phyloP scores from a whole-genome alignment of 805 yeast species.

The Pichia ethanolica region DNA sequence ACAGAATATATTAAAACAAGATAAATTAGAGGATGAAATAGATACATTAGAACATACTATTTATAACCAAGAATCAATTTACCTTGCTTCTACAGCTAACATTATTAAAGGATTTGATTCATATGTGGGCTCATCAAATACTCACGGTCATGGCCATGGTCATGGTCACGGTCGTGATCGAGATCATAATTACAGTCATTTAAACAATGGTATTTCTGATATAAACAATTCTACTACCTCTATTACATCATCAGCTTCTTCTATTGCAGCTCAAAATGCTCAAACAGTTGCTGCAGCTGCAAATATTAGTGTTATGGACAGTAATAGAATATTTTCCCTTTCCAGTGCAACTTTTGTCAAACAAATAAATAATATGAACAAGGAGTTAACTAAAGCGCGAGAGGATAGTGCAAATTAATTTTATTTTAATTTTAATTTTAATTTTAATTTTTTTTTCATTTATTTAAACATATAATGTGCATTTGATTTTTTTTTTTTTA shows the following conservation, averaged over 20 bases:
- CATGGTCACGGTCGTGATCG: background rate
- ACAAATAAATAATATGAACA: background rate
- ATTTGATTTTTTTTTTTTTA: too few relatives aligned
- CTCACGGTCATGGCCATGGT: background rate
- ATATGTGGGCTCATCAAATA: background rate
- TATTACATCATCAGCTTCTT: too few relatives aligned
- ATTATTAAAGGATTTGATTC: constrained; percentile 83
- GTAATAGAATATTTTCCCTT: constrained; percentile 4
- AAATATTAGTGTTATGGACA: background rate
- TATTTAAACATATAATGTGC: background rate
- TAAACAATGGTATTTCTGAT: constrained; percentile 2
- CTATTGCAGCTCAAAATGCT: background rate
- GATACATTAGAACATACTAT: constrained; percentile 67
- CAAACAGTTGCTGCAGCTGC: constrained; percentile 1
- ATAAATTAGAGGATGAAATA: constrained; percentile 56
- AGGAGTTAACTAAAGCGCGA: background rate
- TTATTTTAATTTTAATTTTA: too few relatives aligned
- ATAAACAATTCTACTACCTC: background rate
- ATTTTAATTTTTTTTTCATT: background rate
- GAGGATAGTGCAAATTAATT: background rate
- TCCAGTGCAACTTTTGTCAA: constrained; percentile 4
- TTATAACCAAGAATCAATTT: constrained; percentile 69
- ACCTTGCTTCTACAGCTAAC: constrained; percentile 64
- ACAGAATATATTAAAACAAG: constrained; percentile 53
- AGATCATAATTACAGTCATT: background rate